Conservation (phyloP, 306 rosid genomes). For the Betula pendula region DNA sequence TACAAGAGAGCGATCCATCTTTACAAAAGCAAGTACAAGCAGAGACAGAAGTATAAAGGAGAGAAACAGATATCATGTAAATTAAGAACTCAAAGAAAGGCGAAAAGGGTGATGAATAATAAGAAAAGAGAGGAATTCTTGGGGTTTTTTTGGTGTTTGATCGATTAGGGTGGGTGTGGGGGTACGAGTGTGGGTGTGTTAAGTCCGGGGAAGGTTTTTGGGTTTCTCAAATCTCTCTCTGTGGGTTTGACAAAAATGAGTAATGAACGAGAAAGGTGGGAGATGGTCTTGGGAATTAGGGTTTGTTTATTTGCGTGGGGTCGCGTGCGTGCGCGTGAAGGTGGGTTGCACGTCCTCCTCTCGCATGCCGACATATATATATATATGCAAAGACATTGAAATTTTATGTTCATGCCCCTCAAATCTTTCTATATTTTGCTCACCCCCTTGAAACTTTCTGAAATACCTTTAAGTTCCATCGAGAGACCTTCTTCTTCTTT, state of each 20-base stretch:
- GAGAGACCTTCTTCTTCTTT: not conserved
- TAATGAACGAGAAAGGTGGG: slow-evolving; percentile 1
- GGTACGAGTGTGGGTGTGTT: slow-evolving; percentile 3
- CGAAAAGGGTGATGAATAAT: not conserved
- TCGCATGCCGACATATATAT: not conserved
- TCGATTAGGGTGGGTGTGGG: not conserved
- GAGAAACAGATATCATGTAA: no score
- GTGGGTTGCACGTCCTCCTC: slow-evolving; percentile 48
- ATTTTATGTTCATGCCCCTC: not conserved
- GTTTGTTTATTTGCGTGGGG: slow-evolving; percentile 43
- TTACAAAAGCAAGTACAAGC: not conserved
- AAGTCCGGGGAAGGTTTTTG: not conserved
- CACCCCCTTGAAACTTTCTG: not conserved
- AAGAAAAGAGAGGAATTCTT: not conserved
- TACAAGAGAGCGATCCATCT: not conserved
- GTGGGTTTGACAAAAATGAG: not conserved
- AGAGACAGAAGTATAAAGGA: not conserved
- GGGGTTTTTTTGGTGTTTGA: not conserved
- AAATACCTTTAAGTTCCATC: not conserved
- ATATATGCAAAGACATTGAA: not conserved
- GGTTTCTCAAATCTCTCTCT: not conserved
- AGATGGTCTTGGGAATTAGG: slow-evolving; percentile 36
- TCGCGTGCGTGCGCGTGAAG: slow-evolving; percentile 36
- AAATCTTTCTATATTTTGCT: not conserved
- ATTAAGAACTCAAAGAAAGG: not conserved